Evolutionary conservation across 1,284 basidiomycete species (phyloP), one percentile per base, ranked within the genome.

Genomic region (Heterobasidion irregulare): DNA sequence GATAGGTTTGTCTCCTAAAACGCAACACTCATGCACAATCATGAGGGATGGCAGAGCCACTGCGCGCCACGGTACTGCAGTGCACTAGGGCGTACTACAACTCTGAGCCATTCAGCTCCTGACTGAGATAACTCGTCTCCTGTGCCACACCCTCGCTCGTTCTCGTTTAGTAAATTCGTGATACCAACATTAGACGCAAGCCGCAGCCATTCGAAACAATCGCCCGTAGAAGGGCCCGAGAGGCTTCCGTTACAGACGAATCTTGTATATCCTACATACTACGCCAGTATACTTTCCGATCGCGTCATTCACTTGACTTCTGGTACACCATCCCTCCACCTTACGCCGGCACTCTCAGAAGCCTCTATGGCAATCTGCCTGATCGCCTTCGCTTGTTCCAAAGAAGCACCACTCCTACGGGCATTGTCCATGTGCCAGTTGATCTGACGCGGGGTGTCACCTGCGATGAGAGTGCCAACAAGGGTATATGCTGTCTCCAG

Each of bases 401-500:
- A 56, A 18, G 61, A 66, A 34, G 70, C 70, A 10, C 71, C 70
- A 26, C 64, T 64, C 50, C 66, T 60, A 50, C 66, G 69, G 52
- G 59, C 77, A 43, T 76, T 76, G 36, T 72, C 70, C 9, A 81
- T 69, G 62, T 82, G 79, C 79, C 80, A 82, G n/a, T 63, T 67
- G 35, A 78, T 75, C 60, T 82, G 79, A 50, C 71, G 73, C 2
- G 79, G 77, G 47, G 76, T 76, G 61, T 82, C 79, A 50, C 68
- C 69, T 0, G 75, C 73, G 57, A 82, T 76, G 45, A 79, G 72
- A 2, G 77, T 71, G 35, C 78, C 72, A 18, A 79, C 74, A 47
- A 81, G 64, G 15, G 72, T 69, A 60, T 75, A 81, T 6, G 77
- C 75, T 8, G 72, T 73, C 64, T 80, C 77, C 46, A 75, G 58